Evolutionary conservation across 805 yeast species (phyloP).

Genomic region (Sugiyamaella valdiviana): DNA sequence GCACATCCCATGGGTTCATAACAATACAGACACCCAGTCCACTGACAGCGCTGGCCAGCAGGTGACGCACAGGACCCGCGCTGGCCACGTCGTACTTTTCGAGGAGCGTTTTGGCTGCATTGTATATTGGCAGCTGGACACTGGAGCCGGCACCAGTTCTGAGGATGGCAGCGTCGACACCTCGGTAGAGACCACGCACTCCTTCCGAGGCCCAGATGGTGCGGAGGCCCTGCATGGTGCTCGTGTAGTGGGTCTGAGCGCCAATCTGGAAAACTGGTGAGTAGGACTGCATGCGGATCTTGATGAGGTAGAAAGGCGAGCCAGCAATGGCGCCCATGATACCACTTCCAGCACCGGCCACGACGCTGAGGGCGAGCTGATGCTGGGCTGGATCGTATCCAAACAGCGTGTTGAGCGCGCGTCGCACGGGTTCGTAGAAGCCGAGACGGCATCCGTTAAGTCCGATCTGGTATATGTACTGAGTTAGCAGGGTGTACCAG

Average conservation of each 20-base stretch:
- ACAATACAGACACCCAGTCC: slow-evolving; percentile 92
- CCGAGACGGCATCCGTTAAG: slow-evolving; percentile 94
- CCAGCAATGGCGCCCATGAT: slow-evolving; percentile 84
- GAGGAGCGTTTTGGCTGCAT: slow-evolving; percentile 61
- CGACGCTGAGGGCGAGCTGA: slow-evolving; percentile 57
- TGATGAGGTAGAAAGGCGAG: slow-evolving; percentile 85
- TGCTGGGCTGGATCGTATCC: slow-evolving; percentile 45
- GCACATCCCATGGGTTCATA: slow-evolving; percentile 97
- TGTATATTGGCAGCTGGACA: slow-evolving; percentile 89
- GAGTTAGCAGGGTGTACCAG: background rate
- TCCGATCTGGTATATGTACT: slow-evolving; percentile 78
- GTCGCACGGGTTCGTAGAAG: slow-evolving; percentile 82
- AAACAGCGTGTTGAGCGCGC: slow-evolving; percentile 46
- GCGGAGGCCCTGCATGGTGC: slow-evolving; percentile 60
- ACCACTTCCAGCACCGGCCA: slow-evolving; percentile 80
- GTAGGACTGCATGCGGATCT: slow-evolving; percentile 95
- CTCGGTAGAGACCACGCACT: slow-evolving; percentile 70
- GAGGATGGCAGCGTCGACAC: slow-evolving; percentile 89
- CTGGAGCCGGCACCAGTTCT: slow-evolving; percentile 96
- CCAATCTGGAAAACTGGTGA: slow-evolving; percentile 67
- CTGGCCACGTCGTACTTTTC: slow-evolving; percentile 45
- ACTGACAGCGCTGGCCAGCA: slow-evolving; percentile 65
- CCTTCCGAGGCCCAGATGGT: slow-evolving; percentile 66
- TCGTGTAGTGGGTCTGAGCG: slow-evolving; percentile 82
- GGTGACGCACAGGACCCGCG: slow-evolving; percentile 66